phyloP scores from a whole-genome alignment of 1,139 yeast species.

The Pichia norvegensis region DNA sequence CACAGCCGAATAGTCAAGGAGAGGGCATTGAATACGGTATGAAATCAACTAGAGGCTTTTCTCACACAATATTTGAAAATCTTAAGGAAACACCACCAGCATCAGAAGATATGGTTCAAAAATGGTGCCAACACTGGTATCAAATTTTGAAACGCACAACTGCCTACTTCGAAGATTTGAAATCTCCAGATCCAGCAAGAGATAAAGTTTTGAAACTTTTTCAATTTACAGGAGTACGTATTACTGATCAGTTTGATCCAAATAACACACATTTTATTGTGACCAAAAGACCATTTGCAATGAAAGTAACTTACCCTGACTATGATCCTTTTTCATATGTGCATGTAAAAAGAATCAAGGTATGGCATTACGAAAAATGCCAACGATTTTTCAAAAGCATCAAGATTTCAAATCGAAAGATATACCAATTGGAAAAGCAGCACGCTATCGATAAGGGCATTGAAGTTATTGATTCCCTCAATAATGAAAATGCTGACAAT shows the following conservation, averaged over 20 bases:
- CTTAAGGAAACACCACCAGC: slow-evolving; percentile 30
- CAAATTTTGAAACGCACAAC: slow-evolving; percentile 22
- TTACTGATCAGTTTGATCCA: slow-evolving; percentile 25
- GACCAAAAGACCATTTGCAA: slow-evolving; percentile 44
- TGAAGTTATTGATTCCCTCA: slow-evolving; percentile 5
- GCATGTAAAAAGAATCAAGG: slow-evolving; percentile 53
- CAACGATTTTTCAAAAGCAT: slow-evolving; percentile 70
- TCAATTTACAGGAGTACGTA: slow-evolving; percentile 24
- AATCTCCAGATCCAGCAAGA: slow-evolving; percentile 19
- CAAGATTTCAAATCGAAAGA: slow-evolving; percentile 32
- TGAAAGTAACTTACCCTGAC: slow-evolving; percentile 31
- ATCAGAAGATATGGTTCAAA: slow-evolving; percentile 22
- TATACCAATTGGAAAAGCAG: slow-evolving; percentile 27
- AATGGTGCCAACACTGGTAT: slow-evolving; percentile 30
- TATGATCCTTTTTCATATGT: slow-evolving; percentile 64
- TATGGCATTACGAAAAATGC: slow-evolving; percentile 87
- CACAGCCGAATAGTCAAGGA: slow-evolving; percentile 6
- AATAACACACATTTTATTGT: slow-evolving; percentile 36
- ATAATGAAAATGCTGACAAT: slow-evolving; percentile 1
- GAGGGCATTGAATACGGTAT: slow-evolving; percentile 8
- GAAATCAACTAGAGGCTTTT: slow-evolving; percentile 13
- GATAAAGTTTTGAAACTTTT: slow-evolving; percentile 24
- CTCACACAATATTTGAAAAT: slow-evolving; percentile 23
- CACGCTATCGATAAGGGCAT: slow-evolving; percentile 9
- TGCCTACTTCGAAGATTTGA: slow-evolving; percentile 26